Evolutionary conservation across 257 asterid species (phyloP), one percentile per base, ranked within the genome.

Genomic region (Anisodus acutangulus): DNA sequence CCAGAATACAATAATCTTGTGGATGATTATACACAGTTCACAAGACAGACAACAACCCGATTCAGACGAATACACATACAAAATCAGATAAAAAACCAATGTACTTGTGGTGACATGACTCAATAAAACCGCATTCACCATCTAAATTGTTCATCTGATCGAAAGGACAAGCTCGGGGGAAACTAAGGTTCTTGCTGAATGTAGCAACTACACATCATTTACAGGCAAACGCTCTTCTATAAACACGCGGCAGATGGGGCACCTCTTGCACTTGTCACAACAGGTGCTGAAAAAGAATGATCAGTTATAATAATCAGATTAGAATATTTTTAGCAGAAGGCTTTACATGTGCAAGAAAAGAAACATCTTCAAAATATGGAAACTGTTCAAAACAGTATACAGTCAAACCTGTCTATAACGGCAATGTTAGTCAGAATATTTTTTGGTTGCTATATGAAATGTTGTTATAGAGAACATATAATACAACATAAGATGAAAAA

Each of bases 221-320:
- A 96, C 94, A 31, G 89, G 93, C 78, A 93, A 45, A 63, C 97
- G 97, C 39, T 92, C 99, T 69, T 94, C 98, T 69, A 96, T 88
- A 66, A 87, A 87, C 43, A 96, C 90, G 3, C 98, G 97, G 85
- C 99, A 96, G 63, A 96, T 89, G 53, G 99, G 99, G 90, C 99
- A 96, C 87, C 87, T 93, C 93, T 94, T 93, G 91, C 99, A 96
- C 91, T 91, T 94, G 39, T 91, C 98, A 31, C 95, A 86, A 69
- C 98, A 94, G 57, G 88, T 58, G 89, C 99, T 96, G 95, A 84
- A 41, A 63, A 82, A 11, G 78, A 51, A 82, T 47, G n/a, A 41
- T 51, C 39, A 17, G 49, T 67, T 41, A 17, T 15, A 82, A 13
- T 9, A 80, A 60, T 83, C 39, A 11, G 57, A 58, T 83, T 5